phyloP scores from a whole-genome alignment of 352 stramenopile species.

The Phytophthora vignae region DNA sequence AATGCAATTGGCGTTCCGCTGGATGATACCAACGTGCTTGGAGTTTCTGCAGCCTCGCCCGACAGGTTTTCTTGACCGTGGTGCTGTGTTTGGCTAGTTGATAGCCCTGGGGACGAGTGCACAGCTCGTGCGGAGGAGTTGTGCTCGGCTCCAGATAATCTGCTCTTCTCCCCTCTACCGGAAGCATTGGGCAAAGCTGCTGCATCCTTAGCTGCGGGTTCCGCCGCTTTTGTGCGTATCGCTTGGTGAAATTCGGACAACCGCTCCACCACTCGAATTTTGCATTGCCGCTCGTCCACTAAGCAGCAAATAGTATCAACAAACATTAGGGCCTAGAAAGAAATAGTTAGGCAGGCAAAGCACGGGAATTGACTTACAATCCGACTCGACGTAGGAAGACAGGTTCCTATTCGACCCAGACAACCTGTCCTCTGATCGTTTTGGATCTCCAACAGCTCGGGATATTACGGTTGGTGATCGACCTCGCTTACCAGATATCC shows the following conservation, averaged over 20 bases:
- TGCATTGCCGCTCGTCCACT: conserved; percentile 90
- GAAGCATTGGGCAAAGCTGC: conserved; percentile 1
- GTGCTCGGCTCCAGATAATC: conserved; percentile 11
- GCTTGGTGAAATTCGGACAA: conserved; percentile 85
- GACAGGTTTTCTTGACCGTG: conserved; percentile 4
- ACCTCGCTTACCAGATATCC: conserved; percentile 51
- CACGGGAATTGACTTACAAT: conserved; percentile 47
- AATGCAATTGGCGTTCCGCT: conserved; percentile 35
- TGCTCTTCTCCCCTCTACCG: conserved; percentile 8
- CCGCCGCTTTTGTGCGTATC: conserved; percentile 63
- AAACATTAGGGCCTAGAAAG: neutral
- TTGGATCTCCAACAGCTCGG: conserved; percentile 12
- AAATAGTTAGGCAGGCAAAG: neutral
- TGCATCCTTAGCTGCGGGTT: conserved; percentile 21
- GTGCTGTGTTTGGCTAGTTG: conserved; percentile 21
- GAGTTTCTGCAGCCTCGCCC: conserved; percentile 3
- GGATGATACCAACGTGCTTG: conserved; percentile 13
- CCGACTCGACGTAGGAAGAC: conserved; percentile 75
- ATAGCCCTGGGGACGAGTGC: neutral
- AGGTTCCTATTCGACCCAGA: conserved; percentile 46
- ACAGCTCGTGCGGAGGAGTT: conserved; percentile 3
- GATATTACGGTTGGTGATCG: conserved; percentile 47
- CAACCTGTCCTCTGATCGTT: conserved; percentile 28
- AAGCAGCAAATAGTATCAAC: conserved; percentile 7
- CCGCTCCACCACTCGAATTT: conserved; percentile 88